Base-by-base conservation (phyloP, 1,139 yeast genomes). In the Scheffersomyces segobiensis region DNA sequence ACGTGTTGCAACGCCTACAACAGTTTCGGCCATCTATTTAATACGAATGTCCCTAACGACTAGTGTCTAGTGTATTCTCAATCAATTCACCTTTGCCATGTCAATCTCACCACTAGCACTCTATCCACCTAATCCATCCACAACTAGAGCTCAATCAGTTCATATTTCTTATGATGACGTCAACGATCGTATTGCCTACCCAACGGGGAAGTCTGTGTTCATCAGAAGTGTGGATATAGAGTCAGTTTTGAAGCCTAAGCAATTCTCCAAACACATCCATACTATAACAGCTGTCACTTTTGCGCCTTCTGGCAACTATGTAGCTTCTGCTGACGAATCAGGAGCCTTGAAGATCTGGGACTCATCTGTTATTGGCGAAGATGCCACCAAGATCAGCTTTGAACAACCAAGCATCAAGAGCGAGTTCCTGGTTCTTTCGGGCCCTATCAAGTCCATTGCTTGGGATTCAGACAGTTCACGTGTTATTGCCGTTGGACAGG, bases 271-370 rank as follows among this genome's bases (percentile, higher is more conserved):
- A 55, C 99, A 95, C 73, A 82, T 83, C 51, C 79, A 80, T 49
- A 75, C 83, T 48, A 89, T 96, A 0, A 69, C 73, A 2, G 97
- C 89, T 5, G 98, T 96, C 12, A 83, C 86, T 51, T 92, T 95
- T 71, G 81, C 97, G 0, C 97, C 98, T 1, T 87, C 93, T 17
- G 98, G 99, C 1, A 89, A 82, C 72, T 93, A 91, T 72, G 77
- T 95, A 46, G 98, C 97, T 2, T 89, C 97, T 2, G 99, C 97
- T 52, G 99, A 95, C 69, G 92, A 87, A 65, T 76, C 87, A 12
- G 99, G 99, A 32, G 84, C 85, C 60, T 95, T 95, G 53, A 89
- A 91, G 65, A 85, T 95, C 52, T 93, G 98, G 98, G 97, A 92
- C 67, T 79, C 86, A 51, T 63, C 79, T 2, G 64, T 71, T 20